These are phyloP conservation scores for Scytalidium lignicola DNA, from an alignment of 2,329 filamentous ascomycete genomes.

Conservation along the genomic window DNA sequence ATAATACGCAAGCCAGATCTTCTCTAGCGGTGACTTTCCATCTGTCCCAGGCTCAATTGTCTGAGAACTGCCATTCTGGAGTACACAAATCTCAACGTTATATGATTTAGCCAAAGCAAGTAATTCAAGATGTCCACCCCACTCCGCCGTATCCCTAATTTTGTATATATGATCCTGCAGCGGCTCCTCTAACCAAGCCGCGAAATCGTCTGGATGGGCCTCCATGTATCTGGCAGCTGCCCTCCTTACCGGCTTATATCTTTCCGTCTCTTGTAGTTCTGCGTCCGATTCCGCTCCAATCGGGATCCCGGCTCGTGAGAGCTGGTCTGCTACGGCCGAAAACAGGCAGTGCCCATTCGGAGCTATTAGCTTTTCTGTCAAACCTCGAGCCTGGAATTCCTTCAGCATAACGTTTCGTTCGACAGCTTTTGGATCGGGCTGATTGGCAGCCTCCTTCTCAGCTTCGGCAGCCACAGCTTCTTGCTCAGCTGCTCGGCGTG, in stretches of 20 bases:
- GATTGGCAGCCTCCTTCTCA: conserved; percentile 66
- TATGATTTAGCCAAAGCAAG: conserved; percentile 79
- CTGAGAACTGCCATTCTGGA: conserved; percentile 80
- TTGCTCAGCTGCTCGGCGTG: conserved; percentile 80
- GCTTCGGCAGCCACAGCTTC: conserved; percentile 65
- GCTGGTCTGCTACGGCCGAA: conserved; percentile 82
- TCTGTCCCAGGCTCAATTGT: conserved; percentile 55
- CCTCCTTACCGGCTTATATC: conserved; percentile 63
- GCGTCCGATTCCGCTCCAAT: conserved; percentile 28
- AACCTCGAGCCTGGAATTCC: conserved; percentile 56
- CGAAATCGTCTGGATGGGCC: conserved; percentile 72
- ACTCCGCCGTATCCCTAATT: conserved; percentile 84
- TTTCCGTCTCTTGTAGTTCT: conserved; percentile 30
- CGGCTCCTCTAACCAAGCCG: conserved; percentile 79
- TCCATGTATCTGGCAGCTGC: conserved; percentile 75
- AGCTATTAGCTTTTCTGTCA: conserved; percentile 73
- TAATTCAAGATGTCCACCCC: conserved; percentile 92
- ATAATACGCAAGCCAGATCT: conserved; percentile 90
- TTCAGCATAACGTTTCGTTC: conserved; percentile 68
- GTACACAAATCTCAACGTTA: conserved; percentile 72
- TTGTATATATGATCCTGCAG: conserved; percentile 67
- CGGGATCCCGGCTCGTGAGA: conserved; percentile 48
- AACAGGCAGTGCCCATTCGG: conserved; percentile 96
- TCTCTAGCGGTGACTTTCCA: conserved; percentile 39
- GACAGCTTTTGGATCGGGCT: conserved; percentile 66